A percentile compares a stretch with the other conserved stretches of the same genome.
phyloP scores from a whole-genome alignment of 2,329 filamentous ascomycete genomes.

The Aspergillus fijiensis region DNA sequence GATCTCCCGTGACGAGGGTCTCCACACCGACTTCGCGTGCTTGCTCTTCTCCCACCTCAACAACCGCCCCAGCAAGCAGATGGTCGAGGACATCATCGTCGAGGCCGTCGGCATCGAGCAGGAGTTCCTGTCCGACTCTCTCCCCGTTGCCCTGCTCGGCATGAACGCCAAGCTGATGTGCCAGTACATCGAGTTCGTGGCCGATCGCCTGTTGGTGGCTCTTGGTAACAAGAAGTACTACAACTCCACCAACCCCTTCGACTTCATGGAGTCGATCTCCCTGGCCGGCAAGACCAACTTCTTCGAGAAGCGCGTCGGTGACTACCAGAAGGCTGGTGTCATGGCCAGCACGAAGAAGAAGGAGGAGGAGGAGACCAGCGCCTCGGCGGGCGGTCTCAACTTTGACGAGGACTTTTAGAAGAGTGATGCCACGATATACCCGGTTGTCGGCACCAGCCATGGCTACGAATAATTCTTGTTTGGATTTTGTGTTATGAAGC shows the following conservation, averaged over 20 bases:
- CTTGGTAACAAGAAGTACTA: conserved; percentile 95
- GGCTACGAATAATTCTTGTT: conserved; percentile 12
- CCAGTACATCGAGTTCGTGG: conserved; percentile 99
- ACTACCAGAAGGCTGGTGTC: conserved; percentile 99
- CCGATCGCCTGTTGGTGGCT: conserved; percentile 87
- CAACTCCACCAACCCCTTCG: conserved; percentile 91
- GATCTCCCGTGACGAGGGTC: conserved; percentile 98
- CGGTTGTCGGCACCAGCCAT: conserved; percentile 19
- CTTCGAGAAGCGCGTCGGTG: conserved; percentile 99
- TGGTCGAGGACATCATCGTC: conserved; percentile 83
- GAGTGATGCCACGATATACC: conserved; percentile 30
- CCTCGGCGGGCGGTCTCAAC: conserved; percentile 68
- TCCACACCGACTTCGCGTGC: conserved; percentile 99
- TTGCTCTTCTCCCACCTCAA: conserved; percentile 96
- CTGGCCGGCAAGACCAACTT: conserved; percentile 99
- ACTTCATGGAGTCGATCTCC: conserved; percentile 99
- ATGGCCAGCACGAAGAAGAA: conserved; percentile 85
- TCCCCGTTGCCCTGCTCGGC: conserved; percentile 87
- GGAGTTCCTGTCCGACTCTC: conserved; percentile 94
- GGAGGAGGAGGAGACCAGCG: conserved; percentile 46
- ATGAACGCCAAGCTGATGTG: conserved; percentile 99
- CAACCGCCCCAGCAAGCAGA: conserved; percentile 78
- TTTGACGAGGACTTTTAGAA: conserved; percentile 96
- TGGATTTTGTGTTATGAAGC: conserved; percentile 27
- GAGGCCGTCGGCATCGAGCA: conserved; percentile 95